Conservation (phyloP, 345 rosid genomes). For the Euphorbia pulcherrima region DNA sequence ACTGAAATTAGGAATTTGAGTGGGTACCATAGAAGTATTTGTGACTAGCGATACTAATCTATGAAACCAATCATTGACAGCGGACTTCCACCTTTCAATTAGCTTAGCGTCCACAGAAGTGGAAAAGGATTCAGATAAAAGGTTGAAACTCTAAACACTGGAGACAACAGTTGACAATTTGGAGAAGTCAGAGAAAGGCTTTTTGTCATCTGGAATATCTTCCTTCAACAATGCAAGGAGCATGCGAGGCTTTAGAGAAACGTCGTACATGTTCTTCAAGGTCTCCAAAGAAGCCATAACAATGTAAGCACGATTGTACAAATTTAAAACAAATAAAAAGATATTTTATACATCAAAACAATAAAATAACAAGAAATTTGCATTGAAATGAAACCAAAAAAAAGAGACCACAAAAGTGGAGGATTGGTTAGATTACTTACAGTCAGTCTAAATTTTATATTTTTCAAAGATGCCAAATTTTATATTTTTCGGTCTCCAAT, state of each 20-base stretch:
- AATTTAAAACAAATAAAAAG: background rate
- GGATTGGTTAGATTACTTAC: background rate
- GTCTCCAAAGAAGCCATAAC: constrained; percentile 42
- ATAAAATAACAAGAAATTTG: background rate
- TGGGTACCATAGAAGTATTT: constrained; percentile 42
- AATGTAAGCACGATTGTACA: no score
- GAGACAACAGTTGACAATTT: constrained; percentile 47
- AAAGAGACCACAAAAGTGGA: background rate
- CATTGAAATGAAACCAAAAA: background rate
- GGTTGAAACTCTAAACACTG: constrained; percentile 38
- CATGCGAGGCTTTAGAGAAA: constrained; percentile 51
- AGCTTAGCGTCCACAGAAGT: constrained; percentile 35
- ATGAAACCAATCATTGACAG: constrained; percentile 66
- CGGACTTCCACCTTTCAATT: constrained; percentile 45
- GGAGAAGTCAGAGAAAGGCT: constrained; percentile 34
- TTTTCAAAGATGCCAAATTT: no score
- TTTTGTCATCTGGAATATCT: constrained; percentile 53
- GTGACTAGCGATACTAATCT: constrained; percentile 45
- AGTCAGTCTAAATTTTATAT: background rate
- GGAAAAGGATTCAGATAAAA: constrained; percentile 45
- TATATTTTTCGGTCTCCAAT: no score
- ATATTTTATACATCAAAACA: no score
- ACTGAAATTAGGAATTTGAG: constrained; percentile 2
- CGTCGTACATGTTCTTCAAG: constrained; percentile 46
- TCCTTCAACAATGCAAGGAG: constrained; percentile 52